Conservation (phyloP, 257 asterid genomes). For the Solanum sitiens region DNA sequence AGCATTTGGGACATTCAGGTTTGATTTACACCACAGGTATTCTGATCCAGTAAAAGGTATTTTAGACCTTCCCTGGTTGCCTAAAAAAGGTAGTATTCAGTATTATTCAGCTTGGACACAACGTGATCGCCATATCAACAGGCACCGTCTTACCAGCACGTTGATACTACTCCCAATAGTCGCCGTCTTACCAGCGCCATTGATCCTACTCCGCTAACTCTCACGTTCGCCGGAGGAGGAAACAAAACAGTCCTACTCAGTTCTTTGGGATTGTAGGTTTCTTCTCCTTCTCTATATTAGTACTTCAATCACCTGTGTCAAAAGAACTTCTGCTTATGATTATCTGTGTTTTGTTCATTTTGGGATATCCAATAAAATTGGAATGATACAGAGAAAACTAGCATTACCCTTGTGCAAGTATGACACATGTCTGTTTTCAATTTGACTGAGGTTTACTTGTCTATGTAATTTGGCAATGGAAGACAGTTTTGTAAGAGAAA, state of each 20-base stretch:
- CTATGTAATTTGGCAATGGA: not conserved
- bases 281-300: not conserved
- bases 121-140: conserved; percentile 55
- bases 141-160: conserved; percentile 33
- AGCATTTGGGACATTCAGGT: conserved; percentile 52
- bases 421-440: not conserved
- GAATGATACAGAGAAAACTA: not conserved
- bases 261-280: conserved; percentile 73
- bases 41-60: conserved; percentile 59
- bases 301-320: not conserved
- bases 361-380: not conserved
- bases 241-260: conserved; percentile 1
- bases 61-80: conserved; percentile 54
- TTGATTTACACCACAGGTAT: conserved; percentile 68
- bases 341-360: not conserved
- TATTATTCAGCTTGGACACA: conserved; percentile 88
- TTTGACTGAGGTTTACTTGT: not conserved
- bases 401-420: not conserved
- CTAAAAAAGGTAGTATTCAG: conserved; percentile 54
- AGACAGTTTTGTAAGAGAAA: not conserved
- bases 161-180: not conserved
- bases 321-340: not conserved
- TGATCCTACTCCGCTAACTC: not conserved
- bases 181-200: conserved; percentile 15
- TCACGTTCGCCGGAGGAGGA: conserved; percentile 12